Conservation (phyloP, 768 basidiomycete species). For the Pleurotus djamor region DNA sequence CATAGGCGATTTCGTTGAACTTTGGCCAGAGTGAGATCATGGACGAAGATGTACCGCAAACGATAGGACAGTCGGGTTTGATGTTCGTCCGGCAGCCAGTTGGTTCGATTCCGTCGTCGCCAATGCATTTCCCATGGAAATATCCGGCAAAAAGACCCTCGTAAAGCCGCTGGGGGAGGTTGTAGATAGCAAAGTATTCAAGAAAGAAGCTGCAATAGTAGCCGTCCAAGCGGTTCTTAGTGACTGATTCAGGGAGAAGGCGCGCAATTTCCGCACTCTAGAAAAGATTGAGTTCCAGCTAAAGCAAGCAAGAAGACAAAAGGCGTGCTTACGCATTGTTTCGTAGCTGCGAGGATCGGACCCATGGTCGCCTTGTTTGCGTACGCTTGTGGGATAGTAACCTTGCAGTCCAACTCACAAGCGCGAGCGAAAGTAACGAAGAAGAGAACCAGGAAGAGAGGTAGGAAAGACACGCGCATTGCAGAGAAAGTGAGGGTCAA, state of each 20-base stretch:
- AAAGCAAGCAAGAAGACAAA: background rate
- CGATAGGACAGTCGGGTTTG: conserved; percentile 74
- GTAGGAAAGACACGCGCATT: too few species aligned
- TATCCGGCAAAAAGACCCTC: conserved; percentile 63
- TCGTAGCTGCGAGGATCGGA: conserved; percentile 35
- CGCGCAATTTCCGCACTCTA: conserved; percentile 8
- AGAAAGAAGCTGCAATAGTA: conserved; percentile 45
- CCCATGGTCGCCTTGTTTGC: conserved; percentile 42
- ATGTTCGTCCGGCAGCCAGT: conserved; percentile 52
- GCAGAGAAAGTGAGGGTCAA: background rate
- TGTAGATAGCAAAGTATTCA: conserved; percentile 36
- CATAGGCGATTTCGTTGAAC: conserved; percentile 48
- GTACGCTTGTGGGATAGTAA: conserved; percentile 55
- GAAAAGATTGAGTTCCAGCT: background rate
- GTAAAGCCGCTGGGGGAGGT: conserved; percentile 42
- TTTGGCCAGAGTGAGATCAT: conserved; percentile 63
- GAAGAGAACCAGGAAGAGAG: too few species aligned
- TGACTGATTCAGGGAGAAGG: conserved; percentile 23
- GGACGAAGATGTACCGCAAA: conserved; percentile 83
- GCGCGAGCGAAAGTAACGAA: conserved; percentile 26
- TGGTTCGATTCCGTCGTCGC: conserved; percentile 50
- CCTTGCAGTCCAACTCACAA: conserved; percentile 73
- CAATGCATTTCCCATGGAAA: conserved; percentile 78
- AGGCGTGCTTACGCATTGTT: conserved; percentile 36
- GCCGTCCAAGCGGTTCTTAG: conserved; percentile 4